Conservation (phyloP, 441 rosid genomes). For the Gossypium schwendimanii region DNA sequence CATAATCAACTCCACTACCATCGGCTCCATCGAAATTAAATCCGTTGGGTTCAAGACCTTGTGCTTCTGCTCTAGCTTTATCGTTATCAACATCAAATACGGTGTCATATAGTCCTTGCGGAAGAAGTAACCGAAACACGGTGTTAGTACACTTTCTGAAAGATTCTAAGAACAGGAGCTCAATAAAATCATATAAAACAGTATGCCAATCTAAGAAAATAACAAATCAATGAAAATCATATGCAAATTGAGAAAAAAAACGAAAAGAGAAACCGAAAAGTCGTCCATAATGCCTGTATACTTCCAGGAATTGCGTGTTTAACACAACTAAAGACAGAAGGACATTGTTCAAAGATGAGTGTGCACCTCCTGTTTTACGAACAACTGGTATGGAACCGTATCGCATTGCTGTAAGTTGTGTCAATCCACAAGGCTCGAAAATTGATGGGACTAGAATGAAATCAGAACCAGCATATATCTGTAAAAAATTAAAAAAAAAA, state of each 20-base stretch:
- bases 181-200: not conserved
- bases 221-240: not conserved
- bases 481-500: not conserved
- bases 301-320: no score
- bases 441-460: slow-evolving; percentile 90
- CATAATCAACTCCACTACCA: slow-evolving; percentile 73
- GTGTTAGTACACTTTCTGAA: not conserved
- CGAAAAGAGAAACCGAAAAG: no score
- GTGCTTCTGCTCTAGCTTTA: slow-evolving; percentile 75
- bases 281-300: no score
- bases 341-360: not conserved
- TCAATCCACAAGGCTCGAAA: slow-evolving; percentile 96
- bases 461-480: slow-evolving; percentile 96
- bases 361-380: slow-evolving; percentile 89
- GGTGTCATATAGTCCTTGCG: slow-evolving; percentile 76
- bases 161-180: slow-evolving; percentile 3
- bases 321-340: not conserved
- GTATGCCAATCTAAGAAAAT: not conserved
- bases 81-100: slow-evolving; percentile 93
- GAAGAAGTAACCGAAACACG: slow-evolving; percentile 12
- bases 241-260: not conserved
- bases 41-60: slow-evolving; percentile 84
- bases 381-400: slow-evolving; percentile 90
- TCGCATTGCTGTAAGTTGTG: slow-evolving; percentile 94
- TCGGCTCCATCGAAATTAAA: slow-evolving; percentile 90